Conservation (phyloP, 2,329 filamentous ascomycete genomes). For the Fusarium temperatum region DNA sequence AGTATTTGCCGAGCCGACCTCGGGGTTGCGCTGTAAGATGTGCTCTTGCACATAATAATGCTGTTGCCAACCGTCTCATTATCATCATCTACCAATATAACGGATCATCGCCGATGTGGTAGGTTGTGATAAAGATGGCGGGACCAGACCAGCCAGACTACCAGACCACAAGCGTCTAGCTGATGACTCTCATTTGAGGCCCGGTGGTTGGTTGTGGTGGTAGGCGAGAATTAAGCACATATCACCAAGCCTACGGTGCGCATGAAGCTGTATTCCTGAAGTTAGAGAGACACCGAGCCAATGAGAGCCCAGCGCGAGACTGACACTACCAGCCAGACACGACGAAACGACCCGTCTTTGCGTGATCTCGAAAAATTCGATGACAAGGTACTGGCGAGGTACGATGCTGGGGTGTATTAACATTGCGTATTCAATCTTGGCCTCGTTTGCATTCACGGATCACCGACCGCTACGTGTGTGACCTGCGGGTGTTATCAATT, state of each 20-base stretch:
- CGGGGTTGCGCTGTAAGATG: neutral
- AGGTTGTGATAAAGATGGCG: neutral
- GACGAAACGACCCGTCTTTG: constrained; percentile 25
- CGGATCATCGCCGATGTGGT: constrained; percentile 20
- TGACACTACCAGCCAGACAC: constrained; percentile 13
- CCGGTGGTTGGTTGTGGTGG: constrained; percentile 19
- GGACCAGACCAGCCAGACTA: neutral
- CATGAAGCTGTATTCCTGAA: constrained; percentile 20
- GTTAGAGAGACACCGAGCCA: constrained; percentile 12
- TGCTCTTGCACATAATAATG: constrained; percentile 1
- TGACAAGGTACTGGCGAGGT: neutral
- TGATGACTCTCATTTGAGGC: constrained; percentile 5
- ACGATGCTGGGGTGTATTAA: neutral
- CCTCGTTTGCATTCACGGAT: constrained; percentile 4
- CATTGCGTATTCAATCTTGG: neutral
- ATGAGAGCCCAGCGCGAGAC: constrained; percentile 1
- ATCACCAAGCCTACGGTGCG: constrained; percentile 11
- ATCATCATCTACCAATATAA: constrained; percentile 4
- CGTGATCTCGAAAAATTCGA: neutral
- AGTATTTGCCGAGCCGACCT: neutral
- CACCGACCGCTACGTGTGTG: constrained; percentile 8
- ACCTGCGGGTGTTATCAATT: constrained; percentile 9
- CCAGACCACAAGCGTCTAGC: constrained; percentile 7
- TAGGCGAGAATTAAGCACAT: constrained; percentile 25
- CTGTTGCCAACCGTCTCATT: constrained; percentile 7